A percentile compares a stretch with the other conserved stretches of the same genome.
Conservation (phyloP, 306 rosid genomes). For the Acacia acuminata region DNA sequence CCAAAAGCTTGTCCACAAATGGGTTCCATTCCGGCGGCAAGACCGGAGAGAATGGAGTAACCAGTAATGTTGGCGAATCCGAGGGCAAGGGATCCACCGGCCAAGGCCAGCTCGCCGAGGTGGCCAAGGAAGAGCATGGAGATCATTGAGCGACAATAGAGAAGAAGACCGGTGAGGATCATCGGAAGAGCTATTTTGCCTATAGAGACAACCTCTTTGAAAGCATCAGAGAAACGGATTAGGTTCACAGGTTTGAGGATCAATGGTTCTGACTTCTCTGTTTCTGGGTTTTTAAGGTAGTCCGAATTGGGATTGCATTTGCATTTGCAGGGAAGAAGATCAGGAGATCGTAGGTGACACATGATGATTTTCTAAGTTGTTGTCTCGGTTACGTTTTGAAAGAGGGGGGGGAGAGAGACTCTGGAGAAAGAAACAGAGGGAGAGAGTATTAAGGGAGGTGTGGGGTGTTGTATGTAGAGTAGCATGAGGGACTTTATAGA, state of each 20-base stretch:
- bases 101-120: conserved; percentile 75
- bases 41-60: conserved; percentile 86
- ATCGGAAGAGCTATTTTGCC: conserved; percentile 71
- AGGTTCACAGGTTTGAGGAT: conserved; percentile 24
- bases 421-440: background rate
- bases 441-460: background rate
- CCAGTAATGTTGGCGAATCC: conserved; percentile 95
- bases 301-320: conserved; percentile 34
- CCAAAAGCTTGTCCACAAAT: conserved; percentile 93
- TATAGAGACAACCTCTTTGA: conserved; percentile 51
- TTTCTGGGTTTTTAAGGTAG: background rate
- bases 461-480: background rate
- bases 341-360: conserved; percentile 35
- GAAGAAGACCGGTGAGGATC: conserved; percentile 76
- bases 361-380: conserved; percentile 26
- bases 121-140: conserved; percentile 91
- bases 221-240: conserved; percentile 31
- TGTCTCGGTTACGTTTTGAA: conserved; percentile 26
- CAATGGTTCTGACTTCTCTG: conserved; percentile 29
- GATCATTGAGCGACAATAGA: conserved; percentile 84
- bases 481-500: conserved; percentile 41
- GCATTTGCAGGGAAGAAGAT: conserved; percentile 32
- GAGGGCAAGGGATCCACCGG: conserved; percentile 84
- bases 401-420: background rate
- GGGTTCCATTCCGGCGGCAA: conserved; percentile 94